Conservation (phyloP, 73 alveolate species). For the Paramecium sonneborni region DNA sequence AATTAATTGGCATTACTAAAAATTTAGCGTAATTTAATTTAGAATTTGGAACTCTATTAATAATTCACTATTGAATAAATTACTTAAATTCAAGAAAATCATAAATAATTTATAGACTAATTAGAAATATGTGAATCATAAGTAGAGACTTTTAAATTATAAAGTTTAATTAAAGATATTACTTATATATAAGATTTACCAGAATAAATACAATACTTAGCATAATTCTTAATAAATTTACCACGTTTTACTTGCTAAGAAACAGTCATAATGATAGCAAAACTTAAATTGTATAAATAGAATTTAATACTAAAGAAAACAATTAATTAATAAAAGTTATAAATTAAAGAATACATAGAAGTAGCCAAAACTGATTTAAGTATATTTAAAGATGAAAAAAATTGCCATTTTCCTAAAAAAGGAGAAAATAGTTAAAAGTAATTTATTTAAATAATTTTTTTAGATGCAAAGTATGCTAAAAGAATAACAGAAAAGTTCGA, state of each 20-base stretch:
- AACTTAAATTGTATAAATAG: not conserved
- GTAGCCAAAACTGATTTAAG: not conserved
- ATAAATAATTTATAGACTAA: not conserved
- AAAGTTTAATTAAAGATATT: not conserved
- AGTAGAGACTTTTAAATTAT: not conserved
- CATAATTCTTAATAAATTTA: not conserved
- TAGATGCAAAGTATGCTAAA: slow-evolving; percentile 38
- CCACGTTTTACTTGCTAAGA: not conserved
- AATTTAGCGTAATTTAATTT: not conserved
- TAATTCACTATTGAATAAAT: not conserved
- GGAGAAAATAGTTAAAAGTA: not conserved
- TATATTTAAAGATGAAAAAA: not conserved
- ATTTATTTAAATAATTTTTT: not conserved
- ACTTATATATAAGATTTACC: not conserved
- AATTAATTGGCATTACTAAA: not conserved
- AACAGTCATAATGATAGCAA: not conserved
- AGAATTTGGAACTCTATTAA: not conserved
- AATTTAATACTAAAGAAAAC: not conserved
- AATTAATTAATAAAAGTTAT: not conserved
- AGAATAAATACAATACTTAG: not conserved
- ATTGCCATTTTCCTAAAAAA: slow-evolving; percentile 20
- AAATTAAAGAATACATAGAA: not conserved
- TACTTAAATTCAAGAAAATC: not conserved
- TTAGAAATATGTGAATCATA: not conserved
- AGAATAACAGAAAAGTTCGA: not conserved